phyloP scores from a whole-genome alignment of 768 basidiomycete genomes.

The Boletellus ananas region DNA sequence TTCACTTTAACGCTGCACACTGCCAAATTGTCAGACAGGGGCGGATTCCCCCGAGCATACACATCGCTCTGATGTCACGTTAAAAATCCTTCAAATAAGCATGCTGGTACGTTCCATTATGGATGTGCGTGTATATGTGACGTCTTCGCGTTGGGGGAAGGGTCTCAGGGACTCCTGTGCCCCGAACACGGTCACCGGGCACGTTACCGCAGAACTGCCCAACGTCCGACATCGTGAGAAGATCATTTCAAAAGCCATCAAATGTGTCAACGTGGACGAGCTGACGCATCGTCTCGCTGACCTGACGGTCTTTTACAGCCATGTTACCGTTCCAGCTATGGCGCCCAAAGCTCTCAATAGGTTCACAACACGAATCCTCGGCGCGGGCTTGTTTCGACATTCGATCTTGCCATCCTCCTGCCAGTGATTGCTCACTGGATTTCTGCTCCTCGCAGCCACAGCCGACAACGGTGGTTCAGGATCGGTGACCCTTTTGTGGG shows the following conservation, averaged over 20 bases:
- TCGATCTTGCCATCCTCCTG: too few relatives aligned
- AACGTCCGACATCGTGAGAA: constrained; percentile 11
- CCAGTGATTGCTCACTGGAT: too few relatives aligned
- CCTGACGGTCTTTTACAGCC: constrained; percentile 38
- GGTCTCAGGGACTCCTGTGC: too few relatives aligned
- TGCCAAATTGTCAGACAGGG: too few relatives aligned
- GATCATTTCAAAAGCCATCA: not conserved
- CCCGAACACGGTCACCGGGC: not conserved
- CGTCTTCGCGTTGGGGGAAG: not conserved
- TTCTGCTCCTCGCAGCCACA: too few relatives aligned
- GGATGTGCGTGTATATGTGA: too few relatives aligned
- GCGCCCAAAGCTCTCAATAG: constrained; percentile 34
- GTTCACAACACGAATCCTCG: constrained; percentile 25
- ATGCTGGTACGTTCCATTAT: not conserved
- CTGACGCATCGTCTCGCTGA: constrained; percentile 31
- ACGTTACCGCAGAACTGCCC: constrained; percentile 9
- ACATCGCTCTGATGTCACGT: too few relatives aligned
- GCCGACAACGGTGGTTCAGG: too few relatives aligned
- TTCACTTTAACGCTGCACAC: too few relatives aligned
- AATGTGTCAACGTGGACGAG: constrained; percentile 24
- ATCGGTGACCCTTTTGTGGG: too few relatives aligned
- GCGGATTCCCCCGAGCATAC: too few relatives aligned
- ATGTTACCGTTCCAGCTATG: constrained; percentile 22
- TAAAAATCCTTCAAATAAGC: not conserved
- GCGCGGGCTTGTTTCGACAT: not conserved